phyloP scores from a whole-genome alignment of 169 alveolate genomes.

The Cryptosporidium meleagridis region DNA sequence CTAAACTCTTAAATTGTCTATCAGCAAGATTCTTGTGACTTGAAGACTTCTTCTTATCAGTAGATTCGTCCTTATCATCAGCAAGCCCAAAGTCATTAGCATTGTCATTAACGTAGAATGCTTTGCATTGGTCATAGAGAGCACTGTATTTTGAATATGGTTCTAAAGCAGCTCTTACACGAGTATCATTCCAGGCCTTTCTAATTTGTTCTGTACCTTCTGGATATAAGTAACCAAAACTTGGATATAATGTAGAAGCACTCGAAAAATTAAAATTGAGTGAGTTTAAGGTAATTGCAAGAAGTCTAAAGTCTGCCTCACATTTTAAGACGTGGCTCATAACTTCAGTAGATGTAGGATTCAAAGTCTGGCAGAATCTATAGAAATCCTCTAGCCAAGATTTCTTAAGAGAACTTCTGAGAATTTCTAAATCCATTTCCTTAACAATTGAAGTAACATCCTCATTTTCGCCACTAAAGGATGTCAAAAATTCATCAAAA shows the following conservation, averaged over 20 bases:
- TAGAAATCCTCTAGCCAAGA: conserved; percentile 96
- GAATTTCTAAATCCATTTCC: conserved; percentile 85
- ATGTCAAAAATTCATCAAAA: conserved; percentile 70
- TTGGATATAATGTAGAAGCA: conserved; percentile 89
- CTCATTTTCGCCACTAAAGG: conserved; percentile 73
- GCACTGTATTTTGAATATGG: conserved; percentile 87
- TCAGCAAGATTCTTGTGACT: conserved; percentile 51
- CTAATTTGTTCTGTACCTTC: conserved; percentile 90
- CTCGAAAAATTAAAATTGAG: conserved; percentile 81
- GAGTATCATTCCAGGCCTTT: conserved; percentile 90
- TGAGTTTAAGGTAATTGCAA: conserved; percentile 84
- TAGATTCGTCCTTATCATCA: conserved; percentile 61
- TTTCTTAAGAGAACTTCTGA: conserved; percentile 92
- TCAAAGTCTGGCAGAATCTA: conserved; percentile 87
- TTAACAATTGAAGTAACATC: conserved; percentile 75
- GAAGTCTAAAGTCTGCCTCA: conserved; percentile 89
- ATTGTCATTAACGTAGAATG: conserved; percentile 78
- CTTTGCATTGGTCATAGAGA: conserved; percentile 89
- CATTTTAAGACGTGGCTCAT: conserved; percentile 91
- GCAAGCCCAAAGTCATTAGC: conserved; percentile 48
- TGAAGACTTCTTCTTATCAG: not conserved
- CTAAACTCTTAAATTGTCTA: conserved; percentile 83
- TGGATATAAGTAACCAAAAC: conserved; percentile 91
- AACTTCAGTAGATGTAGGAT: conserved; percentile 91
- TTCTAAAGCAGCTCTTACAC: conserved; percentile 91